Evolutionary conservation across 2,329 filamentous ascomycete genomes (phyloP), one percentile per base, ranked within the genome.

Genomic region (Fonsecaea pugnacius): DNA sequence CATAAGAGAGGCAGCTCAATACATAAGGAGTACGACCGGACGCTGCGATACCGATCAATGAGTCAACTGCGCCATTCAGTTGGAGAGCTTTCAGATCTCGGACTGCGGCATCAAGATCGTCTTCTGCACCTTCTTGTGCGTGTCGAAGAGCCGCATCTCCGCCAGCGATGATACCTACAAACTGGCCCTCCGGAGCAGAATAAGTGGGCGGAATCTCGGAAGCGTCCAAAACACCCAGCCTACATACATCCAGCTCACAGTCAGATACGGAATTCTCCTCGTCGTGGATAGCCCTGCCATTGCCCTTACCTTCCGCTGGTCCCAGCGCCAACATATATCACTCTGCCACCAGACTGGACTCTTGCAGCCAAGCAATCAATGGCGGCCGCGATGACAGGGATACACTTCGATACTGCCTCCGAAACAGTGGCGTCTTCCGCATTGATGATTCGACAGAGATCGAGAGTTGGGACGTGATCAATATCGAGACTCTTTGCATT

Each of bases 161-260:
- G 1, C 78, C 78, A 0, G 78, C 78, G 48, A 80, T 80, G 14
- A 80, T 61, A 2, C 74, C 77, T 9, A 80, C 65, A 52, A 80
- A 81, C 60, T 79, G 78, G 5, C 66, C 71, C 12, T 72, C 67
- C 1, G 77, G 73, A 9, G 76, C 76, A 7, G 78, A 78, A 59
- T 76, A 80, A 0, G 77, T 80, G 1, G 78, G 78, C 2, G 75
- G 76, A 24, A 80, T 78, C 59, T 80, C 79, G 1, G 78, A 79
- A 7, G 77, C 76, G 66, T 80, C 78, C 27, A 79, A 60, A 33
- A 79, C 73, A 3, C 77, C 77, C 5, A 80, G 70, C 62, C 78
- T 78, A 60, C 4, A 33, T 4, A 33, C 12, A 30, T 30, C 9
- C 1, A 30, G 8, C 27, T 48, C 43, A 21, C 38, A 18, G n/a